These are phyloP conservation scores for Sphaerobolus stellatus DNA, from an alignment of 1,284 basidiomycete species.

Conservation along the genomic window DNA sequence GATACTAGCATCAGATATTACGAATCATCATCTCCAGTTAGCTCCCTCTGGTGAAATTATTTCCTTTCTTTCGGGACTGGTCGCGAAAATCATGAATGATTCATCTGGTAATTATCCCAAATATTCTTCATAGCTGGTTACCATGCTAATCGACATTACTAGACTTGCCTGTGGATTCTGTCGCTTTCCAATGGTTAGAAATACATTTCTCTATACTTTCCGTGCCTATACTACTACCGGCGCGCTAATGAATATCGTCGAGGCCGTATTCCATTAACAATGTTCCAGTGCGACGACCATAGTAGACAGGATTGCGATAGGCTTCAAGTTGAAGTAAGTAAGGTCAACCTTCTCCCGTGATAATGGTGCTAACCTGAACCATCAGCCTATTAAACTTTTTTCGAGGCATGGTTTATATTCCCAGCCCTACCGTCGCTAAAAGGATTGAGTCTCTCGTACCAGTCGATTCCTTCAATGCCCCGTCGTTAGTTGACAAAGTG, in stretches of 20 bases:
- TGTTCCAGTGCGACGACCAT: background rate
- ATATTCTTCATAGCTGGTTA: background rate
- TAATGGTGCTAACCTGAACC: background rate
- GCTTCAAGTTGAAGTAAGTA: slow-evolving; percentile 4
- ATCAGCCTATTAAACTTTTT: background rate
- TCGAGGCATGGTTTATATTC: slow-evolving; percentile 2
- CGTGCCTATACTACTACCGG: slow-evolving; percentile 1
- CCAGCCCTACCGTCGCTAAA: background rate
- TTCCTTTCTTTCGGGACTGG: background rate
- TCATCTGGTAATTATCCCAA: background rate
- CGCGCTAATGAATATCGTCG: background rate
- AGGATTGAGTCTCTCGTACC: background rate
- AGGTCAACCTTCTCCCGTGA: background rate
- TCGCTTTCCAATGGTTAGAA: too few species aligned
- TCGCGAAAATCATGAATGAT: background rate
- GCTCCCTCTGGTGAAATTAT: background rate
- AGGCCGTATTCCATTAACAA: background rate
- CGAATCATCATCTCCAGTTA: background rate
- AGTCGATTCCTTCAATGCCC: background rate
- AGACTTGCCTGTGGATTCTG: background rate
- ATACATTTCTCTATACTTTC: background rate
- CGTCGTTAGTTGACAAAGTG: slow-evolving; percentile 3
- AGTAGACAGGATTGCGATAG: background rate
- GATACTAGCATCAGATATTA: background rate
- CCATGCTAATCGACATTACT: background rate